These are phyloP conservation scores for Athelia sp. DNA, from an alignment of 1,284 basidiomycete genomes.

Conservation along the genomic window DNA sequence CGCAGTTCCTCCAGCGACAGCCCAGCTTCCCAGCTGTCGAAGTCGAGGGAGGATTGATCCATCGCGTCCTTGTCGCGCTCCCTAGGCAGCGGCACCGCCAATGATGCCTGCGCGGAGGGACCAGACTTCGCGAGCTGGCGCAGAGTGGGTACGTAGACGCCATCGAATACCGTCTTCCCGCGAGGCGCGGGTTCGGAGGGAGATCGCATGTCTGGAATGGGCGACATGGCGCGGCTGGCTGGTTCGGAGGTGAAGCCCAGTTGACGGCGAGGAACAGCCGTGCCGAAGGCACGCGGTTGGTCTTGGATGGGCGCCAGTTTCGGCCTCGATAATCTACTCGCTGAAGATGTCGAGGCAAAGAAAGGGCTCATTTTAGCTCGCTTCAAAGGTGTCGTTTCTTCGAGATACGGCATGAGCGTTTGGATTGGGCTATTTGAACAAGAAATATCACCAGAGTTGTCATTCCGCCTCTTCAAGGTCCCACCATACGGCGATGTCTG, in stretches of 20 bases:
- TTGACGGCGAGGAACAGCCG: conserved; percentile 8
- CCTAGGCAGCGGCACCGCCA: not conserved
- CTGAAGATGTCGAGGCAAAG: not conserved
- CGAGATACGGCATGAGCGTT: not conserved
- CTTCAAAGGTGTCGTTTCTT: not conserved
- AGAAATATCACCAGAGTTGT: conserved; percentile 10
- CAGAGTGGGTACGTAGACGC: conserved; percentile 18
- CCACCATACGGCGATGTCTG: not conserved
- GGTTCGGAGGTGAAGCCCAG: conserved; percentile 21
- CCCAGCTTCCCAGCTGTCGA: conserved; percentile 31
- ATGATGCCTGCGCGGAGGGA: conserved; percentile 3
- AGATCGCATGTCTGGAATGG: conserved; percentile 10
- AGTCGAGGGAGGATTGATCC: conserved; percentile 14
- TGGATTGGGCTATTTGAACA: not conserved
- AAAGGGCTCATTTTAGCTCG: not conserved
- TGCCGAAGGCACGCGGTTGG: conserved; percentile 11
- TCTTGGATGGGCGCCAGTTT: not conserved
- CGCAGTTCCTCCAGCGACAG: conserved; percentile 17
- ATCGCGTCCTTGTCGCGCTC: not conserved
- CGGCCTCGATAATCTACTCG: not conserved
- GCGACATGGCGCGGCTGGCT: conserved; percentile 15
- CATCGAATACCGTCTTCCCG: conserved; percentile 18
- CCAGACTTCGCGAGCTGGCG: conserved; percentile 12
- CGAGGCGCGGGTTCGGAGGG: conserved; percentile 16
- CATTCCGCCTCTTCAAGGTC: conserved; percentile 7